phyloP scores from a whole-genome alignment of 2,329 filamentous ascomycete genomes.

The Sclerotinia minor region DNA sequence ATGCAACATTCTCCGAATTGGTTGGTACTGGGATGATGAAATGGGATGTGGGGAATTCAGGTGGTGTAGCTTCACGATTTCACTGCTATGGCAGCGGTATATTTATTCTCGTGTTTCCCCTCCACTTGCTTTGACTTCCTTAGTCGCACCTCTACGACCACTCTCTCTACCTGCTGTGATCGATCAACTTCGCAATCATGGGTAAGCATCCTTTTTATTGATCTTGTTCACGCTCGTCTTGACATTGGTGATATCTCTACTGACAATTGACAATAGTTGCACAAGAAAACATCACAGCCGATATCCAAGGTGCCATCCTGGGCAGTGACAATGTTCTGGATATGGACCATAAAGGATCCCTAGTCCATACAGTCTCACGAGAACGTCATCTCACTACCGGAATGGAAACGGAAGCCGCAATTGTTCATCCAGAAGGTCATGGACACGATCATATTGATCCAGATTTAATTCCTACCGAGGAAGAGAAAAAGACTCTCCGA shows the following conservation, averaged over 20 bases:
- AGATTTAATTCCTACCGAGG: conserved; percentile 48
- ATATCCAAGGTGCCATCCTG: conserved; percentile 23
- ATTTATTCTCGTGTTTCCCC: conserved; percentile 25
- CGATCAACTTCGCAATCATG: conserved; percentile 21
- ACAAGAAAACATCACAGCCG: conserved; percentile 28
- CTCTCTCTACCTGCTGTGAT: conserved; percentile 19
- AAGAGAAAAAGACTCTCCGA: conserved; percentile 61
- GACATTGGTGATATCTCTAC: neutral
- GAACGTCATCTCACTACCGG: neutral
- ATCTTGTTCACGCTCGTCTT: neutral
- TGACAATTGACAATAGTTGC: conserved; percentile 15
- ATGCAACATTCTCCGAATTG: conserved; percentile 16
- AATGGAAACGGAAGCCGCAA: neutral
- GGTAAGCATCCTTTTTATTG: conserved; percentile 6
- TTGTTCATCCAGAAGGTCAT: neutral
- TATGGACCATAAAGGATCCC: conserved; percentile 29
- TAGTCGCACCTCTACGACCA: conserved; percentile 23
- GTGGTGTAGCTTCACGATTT: conserved; percentile 3
- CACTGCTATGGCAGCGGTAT: neutral
- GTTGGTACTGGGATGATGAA: neutral
- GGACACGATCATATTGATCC: conserved; percentile 12
- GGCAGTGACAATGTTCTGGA: conserved; percentile 27
- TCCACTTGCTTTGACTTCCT: neutral
- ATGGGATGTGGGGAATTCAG: neutral
- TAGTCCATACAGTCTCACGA: conserved; percentile 28